These are phyloP conservation scores for Penicillium aurantiogriseum DNA, from an alignment of 2,329 filamentous ascomycete genomes.

Conservation along the genomic window DNA sequence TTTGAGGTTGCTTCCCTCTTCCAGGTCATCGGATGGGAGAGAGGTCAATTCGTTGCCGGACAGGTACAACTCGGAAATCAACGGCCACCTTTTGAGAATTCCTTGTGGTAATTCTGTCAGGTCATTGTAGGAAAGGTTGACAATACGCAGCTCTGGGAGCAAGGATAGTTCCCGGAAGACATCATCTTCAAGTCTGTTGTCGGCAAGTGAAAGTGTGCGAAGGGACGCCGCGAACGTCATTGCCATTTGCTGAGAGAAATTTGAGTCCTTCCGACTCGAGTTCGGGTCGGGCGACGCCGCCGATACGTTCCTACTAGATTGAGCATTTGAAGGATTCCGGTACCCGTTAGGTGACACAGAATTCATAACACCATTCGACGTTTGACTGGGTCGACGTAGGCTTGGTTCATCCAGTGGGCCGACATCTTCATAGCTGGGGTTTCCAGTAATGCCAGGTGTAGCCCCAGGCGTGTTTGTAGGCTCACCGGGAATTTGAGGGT, in stretches of 20 bases:
- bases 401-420: slow-evolving; percentile 62
- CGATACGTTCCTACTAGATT: slow-evolving; percentile 81
- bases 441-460: slow-evolving; percentile 55
- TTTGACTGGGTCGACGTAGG: slow-evolving; percentile 76
- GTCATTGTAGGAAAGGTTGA: slow-evolving; percentile 94
- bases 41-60: slow-evolving; percentile 93
- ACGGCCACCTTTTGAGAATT: slow-evolving; percentile 83
- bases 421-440: slow-evolving; percentile 76
- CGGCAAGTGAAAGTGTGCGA: slow-evolving; percentile 80
- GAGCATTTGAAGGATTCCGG: slow-evolving; percentile 81
- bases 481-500: slow-evolving; percentile 61
- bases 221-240: slow-evolving; percentile 88
- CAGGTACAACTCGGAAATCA: slow-evolving; percentile 86
- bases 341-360: slow-evolving; percentile 65
- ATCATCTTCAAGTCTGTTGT: slow-evolving; percentile 92
- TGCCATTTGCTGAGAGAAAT: slow-evolving; percentile 71
- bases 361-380: slow-evolving; percentile 72
- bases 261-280: slow-evolving; percentile 78
- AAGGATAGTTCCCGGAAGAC: slow-evolving; percentile 88
- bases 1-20: slow-evolving; percentile 82
- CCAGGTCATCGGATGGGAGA: slow-evolving; percentile 87
- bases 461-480: slow-evolving; percentile 44
- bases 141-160: slow-evolving; percentile 76
- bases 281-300: slow-evolving; percentile 68
- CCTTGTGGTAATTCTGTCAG: slow-evolving; percentile 88